A percentile compares a stretch with the other conserved stretches of the same genome.
Evolutionary conservation across 2,329 filamentous ascomycete genomes (phyloP).

Genomic region (Fusarium marasasianum): DNA sequence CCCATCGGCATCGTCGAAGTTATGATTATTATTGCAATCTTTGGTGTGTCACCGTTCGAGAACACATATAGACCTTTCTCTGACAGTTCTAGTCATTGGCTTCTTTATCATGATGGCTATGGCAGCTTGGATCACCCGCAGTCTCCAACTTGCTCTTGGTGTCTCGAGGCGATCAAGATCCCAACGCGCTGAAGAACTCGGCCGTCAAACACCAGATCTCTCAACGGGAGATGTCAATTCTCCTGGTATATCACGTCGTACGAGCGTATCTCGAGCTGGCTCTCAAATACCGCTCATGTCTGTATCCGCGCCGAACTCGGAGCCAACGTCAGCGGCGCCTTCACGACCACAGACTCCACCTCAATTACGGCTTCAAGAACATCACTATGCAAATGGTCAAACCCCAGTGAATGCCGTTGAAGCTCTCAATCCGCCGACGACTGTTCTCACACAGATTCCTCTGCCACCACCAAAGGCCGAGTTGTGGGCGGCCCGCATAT

Average conservation of each 20-base stretch:
- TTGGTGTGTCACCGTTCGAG: constrained; percentile 53
- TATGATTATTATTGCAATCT: constrained; percentile 67
- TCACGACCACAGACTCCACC: constrained; percentile 42
- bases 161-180: constrained; percentile 62
- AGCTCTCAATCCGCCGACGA: constrained; percentile 28
- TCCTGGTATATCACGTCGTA: constrained; percentile 40
- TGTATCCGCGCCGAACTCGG: constrained; percentile 18
- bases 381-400: constrained; percentile 38
- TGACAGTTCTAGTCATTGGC: constrained; percentile 57
- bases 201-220: constrained; percentile 53
- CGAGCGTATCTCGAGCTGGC: constrained; percentile 38
- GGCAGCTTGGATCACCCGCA: constrained; percentile 64
- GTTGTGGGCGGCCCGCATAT: constrained; percentile 59
- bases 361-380: constrained; percentile 42
- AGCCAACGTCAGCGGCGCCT: constrained; percentile 27
- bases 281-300: constrained; percentile 36
- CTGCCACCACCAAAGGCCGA: constrained; percentile 57
- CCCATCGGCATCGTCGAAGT: constrained; percentile 63
- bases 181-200: constrained; percentile 61
- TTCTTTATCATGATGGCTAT: constrained; percentile 62
- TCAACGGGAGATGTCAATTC: constrained; percentile 50
- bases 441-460: constrained; percentile 51
- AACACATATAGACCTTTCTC: not conserved
- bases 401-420: constrained; percentile 28
- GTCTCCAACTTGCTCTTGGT: constrained; percentile 61